Evolutionary conservation across 2,329 filamentous ascomycete species (phyloP), one percentile per base, ranked within the genome.

Genomic region (Epichloe uncinata): DNA sequence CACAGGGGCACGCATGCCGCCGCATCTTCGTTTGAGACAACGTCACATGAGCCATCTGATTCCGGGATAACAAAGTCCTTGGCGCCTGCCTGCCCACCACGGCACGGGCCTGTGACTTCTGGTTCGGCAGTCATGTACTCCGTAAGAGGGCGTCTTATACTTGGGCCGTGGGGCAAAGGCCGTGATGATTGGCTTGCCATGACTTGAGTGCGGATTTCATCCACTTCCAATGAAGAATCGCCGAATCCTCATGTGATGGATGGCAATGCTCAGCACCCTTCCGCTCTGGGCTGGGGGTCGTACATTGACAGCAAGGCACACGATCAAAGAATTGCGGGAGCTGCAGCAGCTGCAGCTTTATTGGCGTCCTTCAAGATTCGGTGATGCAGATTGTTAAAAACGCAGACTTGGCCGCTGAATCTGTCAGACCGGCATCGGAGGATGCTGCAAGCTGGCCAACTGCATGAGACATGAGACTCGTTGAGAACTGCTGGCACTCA

Each of bases 211-310:
- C 63, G 2, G 73, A 68, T 13, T 72, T 59, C 4, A 75, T 61
- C 79, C 81, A 85, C 61, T 87, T 87, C 79, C 79, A 85, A 51
- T 76, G 71, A 47, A 75, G 71, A 59, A 59, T 87, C 82, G 15
- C 84, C 84, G 59, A 87, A 86, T 0, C 79, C 82, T 5, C 83
- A 72, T 0, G 81, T 79, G 1, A 84, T 72, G 38, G 69, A 84
- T 72, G 38, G 69, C 68, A 40, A 79, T 72, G 1, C 84, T 82
- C 52, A 84, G 69, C 0, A 85, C 63, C 0, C 83, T 73, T 0
- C 82, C 82, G 15, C 71, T 66, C 51, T 73, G 26, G 26, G 8
- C 26, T 11, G 26, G 26, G 71, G 71, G 53, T 87, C 80, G 58
- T 78, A 84, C 2, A 84, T 64, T 0, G 80, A 72, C 2, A 86